Percentiles rank a stretch among this genome's conserved stretches.
These are phyloP conservation scores for Monilinia fructicola DNA, from an alignment of 2,329 filamentous ascomycete species.

Conservation along the genomic window DNA sequence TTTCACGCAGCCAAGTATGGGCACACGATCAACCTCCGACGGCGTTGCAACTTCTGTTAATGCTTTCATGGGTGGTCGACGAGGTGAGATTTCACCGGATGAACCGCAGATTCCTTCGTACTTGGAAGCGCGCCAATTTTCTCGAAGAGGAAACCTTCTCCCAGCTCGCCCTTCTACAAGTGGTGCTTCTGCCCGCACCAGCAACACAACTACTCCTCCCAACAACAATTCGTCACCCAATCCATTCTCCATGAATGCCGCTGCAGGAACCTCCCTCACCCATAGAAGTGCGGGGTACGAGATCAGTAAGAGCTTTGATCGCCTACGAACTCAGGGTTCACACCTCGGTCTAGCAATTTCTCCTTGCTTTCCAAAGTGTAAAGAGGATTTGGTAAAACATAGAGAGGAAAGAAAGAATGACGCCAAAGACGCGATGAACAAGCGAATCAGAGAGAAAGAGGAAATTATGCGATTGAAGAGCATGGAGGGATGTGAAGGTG, in stretches of 20 bases:
- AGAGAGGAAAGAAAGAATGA: slow-evolving; percentile 17
- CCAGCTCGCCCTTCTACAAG: background rate
- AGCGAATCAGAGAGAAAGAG: slow-evolving; percentile 5
- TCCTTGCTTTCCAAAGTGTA: background rate
- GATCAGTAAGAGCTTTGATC: slow-evolving; percentile 1
- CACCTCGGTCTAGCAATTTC: background rate
- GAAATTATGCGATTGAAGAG: slow-evolving; percentile 12
- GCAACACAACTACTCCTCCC: background rate
- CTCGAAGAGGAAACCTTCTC: background rate
- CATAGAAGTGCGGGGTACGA: slow-evolving; percentile 12
- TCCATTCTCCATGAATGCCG: background rate
- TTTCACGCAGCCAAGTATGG: background rate
- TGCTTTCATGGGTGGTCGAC: background rate
- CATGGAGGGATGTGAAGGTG: background rate
- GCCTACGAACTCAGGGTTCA: background rate
- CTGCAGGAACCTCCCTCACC: slow-evolving; percentile 9
- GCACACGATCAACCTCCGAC: background rate
- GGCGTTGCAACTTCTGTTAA: background rate
- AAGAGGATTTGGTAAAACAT: slow-evolving; percentile 5
- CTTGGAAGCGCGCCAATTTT: background rate
- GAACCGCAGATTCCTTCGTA: background rate
- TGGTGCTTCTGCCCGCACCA: background rate
- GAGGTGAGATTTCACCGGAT: background rate
- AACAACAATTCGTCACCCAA: background rate
- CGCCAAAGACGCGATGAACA: slow-evolving; percentile 1